These are phyloP conservation scores for Pseudopyricularia javanii DNA, from an alignment of 2,329 filamentous ascomycete genomes.

Conservation along the genomic window DNA sequence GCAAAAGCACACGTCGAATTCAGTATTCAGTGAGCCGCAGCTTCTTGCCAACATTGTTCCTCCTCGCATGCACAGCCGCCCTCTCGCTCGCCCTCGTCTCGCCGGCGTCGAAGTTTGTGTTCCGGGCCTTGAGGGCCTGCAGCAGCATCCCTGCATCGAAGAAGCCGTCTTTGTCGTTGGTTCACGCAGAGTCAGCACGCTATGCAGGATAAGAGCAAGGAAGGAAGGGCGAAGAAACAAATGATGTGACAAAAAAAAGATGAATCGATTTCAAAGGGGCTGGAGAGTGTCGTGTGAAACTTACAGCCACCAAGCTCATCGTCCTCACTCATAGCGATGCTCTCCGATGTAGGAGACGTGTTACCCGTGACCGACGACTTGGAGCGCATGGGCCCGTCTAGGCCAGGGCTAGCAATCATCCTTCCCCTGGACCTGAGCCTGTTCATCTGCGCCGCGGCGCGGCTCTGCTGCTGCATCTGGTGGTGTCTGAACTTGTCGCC, in stretches of 20 bases:
- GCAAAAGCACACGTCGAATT: background rate
- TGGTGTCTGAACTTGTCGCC: conserved; percentile 7
- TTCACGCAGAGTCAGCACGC: conserved; percentile 8
- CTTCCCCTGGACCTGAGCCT: conserved; percentile 61
- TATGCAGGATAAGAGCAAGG: background rate
- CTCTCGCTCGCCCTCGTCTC: conserved; percentile 45
- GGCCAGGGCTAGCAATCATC: conserved; percentile 49
- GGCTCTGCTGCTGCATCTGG: background rate
- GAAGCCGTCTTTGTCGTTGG: conserved; percentile 61
- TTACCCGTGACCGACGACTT: conserved; percentile 32
- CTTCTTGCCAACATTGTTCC: conserved; percentile 65
- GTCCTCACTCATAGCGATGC: conserved; percentile 63
- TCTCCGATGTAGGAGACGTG: conserved; percentile 55
- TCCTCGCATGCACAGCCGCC: conserved; percentile 42
- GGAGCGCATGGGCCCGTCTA: conserved; percentile 19
- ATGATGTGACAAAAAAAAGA: background rate
- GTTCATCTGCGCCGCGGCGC: conserved; percentile 17
- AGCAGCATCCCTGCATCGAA: conserved; percentile 94
- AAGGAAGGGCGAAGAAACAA: background rate
- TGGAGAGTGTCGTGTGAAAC: conserved; percentile 31
- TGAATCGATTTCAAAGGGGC: too few species aligned
- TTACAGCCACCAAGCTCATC: conserved; percentile 89
- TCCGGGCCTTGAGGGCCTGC: conserved; percentile 69
- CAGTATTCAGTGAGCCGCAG: conserved; percentile 55
- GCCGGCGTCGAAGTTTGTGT: conserved; percentile 35